Conservation (phyloP, 352 stramenopile genomes). For the Phytophthora idaei region DNA sequence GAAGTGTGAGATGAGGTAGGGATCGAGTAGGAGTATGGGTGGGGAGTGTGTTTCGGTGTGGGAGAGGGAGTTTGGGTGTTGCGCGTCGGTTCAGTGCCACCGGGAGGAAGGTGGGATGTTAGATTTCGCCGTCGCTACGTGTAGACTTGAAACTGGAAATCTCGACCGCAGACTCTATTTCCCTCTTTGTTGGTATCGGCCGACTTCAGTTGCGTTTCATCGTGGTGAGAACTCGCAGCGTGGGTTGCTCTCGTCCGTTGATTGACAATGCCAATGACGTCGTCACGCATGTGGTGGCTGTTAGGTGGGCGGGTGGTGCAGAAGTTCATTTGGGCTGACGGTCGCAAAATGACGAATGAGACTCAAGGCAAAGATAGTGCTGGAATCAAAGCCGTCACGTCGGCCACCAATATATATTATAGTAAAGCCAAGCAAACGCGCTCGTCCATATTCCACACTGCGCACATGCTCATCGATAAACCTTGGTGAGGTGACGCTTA, state of each 20-base stretch:
- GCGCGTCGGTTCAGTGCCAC: too few relatives aligned
- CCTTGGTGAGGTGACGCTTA: too few relatives aligned
- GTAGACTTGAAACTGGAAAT: neutral
- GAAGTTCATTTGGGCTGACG: neutral
- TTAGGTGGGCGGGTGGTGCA: neutral
- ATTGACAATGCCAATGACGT: neutral
- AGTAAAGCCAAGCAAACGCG: neutral
- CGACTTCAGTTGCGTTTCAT: neutral
- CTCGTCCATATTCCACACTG: too few relatives aligned
- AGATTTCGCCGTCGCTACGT: too few relatives aligned
- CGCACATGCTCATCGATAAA: neutral
- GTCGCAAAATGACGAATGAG: neutral
- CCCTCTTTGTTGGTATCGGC: neutral
- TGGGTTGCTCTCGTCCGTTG: neutral
- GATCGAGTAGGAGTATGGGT: too few relatives aligned
- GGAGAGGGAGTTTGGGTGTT: too few relatives aligned
- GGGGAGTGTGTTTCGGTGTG: too few relatives aligned
- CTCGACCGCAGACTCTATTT: neutral
- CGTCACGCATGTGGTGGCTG: neutral
- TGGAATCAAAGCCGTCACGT: neutral
- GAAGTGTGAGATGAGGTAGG: too few relatives aligned
- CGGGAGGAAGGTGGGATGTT: too few relatives aligned
- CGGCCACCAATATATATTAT: neutral
- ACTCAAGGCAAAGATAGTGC: neutral
- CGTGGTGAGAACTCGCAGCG: neutral